phyloP scores from a whole-genome alignment of 2,329 filamentous ascomycete genomes.

The Zymoseptoria ardabiliae region DNA sequence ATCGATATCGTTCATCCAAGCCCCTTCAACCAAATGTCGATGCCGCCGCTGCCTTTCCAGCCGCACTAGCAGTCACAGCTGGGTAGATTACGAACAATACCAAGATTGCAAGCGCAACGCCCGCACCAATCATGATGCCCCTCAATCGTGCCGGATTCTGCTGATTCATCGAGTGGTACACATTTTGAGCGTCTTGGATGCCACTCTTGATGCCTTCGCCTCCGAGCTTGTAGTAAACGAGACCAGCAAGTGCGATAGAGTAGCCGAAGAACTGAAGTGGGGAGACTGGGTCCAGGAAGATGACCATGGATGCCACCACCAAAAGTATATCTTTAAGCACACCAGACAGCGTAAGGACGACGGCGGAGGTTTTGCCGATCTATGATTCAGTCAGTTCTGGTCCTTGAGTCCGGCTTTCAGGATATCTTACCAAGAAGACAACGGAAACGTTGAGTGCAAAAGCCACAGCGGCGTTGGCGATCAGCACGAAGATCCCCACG shows the following conservation, averaged over 20 bases:
- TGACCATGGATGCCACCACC: conserved; percentile 69
- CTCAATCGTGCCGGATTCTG: conserved; percentile 71
- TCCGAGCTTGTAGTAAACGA: conserved; percentile 85
- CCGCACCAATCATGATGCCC: conserved; percentile 59
- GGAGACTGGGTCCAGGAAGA: conserved; percentile 70
- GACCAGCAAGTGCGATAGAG: conserved; percentile 68
- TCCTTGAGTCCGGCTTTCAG: not conserved
- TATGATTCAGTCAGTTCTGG: conserved; percentile 30
- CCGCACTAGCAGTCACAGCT: not conserved
- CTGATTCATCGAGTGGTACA: conserved; percentile 79
- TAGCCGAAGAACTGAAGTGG: conserved; percentile 77
- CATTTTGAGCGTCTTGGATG: conserved; percentile 61
- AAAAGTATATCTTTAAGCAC: conserved; percentile 84
- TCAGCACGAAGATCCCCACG: conserved; percentile 64
- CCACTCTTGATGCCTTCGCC: conserved; percentile 65
- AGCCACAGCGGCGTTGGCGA: conserved; percentile 69
- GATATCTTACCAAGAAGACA: conserved; percentile 65
- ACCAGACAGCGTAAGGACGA: conserved; percentile 78
- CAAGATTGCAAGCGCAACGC: conserved; percentile 58
- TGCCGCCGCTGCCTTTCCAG: not conserved
- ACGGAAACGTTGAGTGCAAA: conserved; percentile 80
- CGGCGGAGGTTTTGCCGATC: conserved; percentile 82
- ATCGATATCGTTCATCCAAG: not conserved
- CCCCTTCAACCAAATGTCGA: not conserved
- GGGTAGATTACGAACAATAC: conserved; percentile 41